Base-by-base conservation (phyloP, 2,329 filamentous ascomycete species). In the Penicillium italicum region DNA sequence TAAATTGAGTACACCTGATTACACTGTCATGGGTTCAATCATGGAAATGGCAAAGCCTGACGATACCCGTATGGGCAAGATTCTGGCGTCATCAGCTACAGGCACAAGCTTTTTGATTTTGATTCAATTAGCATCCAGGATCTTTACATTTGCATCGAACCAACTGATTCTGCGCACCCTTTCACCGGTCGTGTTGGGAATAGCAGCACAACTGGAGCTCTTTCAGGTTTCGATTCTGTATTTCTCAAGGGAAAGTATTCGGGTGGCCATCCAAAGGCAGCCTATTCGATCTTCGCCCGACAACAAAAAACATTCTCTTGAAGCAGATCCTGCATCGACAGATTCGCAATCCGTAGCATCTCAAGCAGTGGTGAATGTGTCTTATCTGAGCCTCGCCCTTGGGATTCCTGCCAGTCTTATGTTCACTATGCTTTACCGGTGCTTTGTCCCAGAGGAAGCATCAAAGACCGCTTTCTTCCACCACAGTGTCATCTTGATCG, bases 181-280 rank as follows among this genome's bases (percentile, higher is more conserved):
- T 42, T 96, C 91, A 1, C 92, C 94, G 0, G 83, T 88, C 56
- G 81, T 95, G 0, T 82, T 99, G 1, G 94, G 93, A 6, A 80
- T 96, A 5, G 88, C 92, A 2, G 88, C 92, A 0, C 94, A 97
- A 72, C 82, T 99, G 3, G 94, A 99, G 67, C 85, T 97, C 0
- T 97, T 92, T 72, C 92, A 93, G 57, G 88, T 96, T 42, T 91
- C 91, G 0, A 87, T 95, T n/a, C 81, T 99, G 0, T 97, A 96
- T 74, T 97, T 99, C 68, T 89, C 94, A 0, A 84, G 94, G 37
- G 94, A 99, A 75, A 93, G 89, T 66, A 77, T 97, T 46, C 87
- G 94, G 16, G 88, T 96, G n/a, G 91, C 93, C 26, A 84, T 96
- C 34, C 93, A 97, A 74, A 83, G 94, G 49, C 89, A 92, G 63